Conservation (phyloP, 306 rosid species). For the Vachellia pachyceras region DNA sequence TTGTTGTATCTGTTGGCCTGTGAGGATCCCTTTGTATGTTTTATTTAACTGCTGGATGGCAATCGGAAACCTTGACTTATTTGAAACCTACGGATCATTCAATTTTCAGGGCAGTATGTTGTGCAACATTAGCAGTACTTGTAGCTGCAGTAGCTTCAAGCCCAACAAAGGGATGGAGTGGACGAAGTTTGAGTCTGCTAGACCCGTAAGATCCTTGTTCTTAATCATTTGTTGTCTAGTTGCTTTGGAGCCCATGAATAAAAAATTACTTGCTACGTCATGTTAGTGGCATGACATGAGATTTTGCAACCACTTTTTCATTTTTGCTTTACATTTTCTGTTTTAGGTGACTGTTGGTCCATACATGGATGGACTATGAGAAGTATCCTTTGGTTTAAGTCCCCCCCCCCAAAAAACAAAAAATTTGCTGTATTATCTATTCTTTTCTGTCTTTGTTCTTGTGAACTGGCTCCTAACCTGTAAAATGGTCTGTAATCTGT, state of each 20-base stretch:
- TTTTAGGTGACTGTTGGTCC: slow-evolving; percentile 35
- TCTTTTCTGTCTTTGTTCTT: slow-evolving; percentile 1
- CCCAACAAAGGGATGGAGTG: slow-evolving; percentile 99
- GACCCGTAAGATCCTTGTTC: slow-evolving; percentile 80
- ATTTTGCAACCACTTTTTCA: background rate
- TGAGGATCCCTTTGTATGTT: slow-evolving; percentile 54
- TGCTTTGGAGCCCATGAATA: slow-evolving; percentile 24
- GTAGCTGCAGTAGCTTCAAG: slow-evolving; percentile 96
- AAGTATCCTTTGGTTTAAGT: background rate
- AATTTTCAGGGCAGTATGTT: slow-evolving; percentile 76
- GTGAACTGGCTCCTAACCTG: slow-evolving; percentile 22
- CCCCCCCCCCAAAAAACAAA: no score
- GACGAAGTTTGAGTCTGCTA: slow-evolving; percentile 93
- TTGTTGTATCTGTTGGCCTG: slow-evolving; percentile 88
- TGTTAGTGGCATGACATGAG: background rate
- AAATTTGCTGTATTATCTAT: slow-evolving; percentile 13
- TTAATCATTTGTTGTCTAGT: slow-evolving; percentile 30
- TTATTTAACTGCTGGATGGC: slow-evolving; percentile 26
- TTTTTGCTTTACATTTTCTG: background rate
- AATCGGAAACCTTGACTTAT: slow-evolving; percentile 35
- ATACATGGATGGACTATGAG: slow-evolving; percentile 20
- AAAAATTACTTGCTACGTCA: slow-evolving; percentile 14
- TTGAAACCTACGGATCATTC: slow-evolving; percentile 29
- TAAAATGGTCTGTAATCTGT: slow-evolving; percentile 30
- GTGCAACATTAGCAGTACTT: slow-evolving; percentile 77